Evolutionary conservation across 2,329 filamentous ascomycete genomes (phyloP).

Genomic region (Colletotrichum viniferum): DNA sequence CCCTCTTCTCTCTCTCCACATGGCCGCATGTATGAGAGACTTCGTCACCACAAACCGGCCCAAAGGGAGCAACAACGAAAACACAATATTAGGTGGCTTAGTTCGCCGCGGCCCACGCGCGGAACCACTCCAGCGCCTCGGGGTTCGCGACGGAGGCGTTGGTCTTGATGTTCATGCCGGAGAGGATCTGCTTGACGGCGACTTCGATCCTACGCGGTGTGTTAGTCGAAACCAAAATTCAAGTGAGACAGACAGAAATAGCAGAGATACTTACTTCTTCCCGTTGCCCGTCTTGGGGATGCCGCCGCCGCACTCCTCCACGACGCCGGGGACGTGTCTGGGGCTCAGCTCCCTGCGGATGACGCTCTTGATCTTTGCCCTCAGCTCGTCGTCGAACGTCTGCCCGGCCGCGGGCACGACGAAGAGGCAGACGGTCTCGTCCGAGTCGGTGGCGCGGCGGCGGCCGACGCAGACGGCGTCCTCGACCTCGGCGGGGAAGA

Average conservation of each 20-base stretch:
- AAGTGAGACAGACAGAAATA: neutral
- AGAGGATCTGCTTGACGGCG: conserved; percentile 94
- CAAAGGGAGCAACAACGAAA: neutral
- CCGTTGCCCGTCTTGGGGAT: conserved; percentile 94
- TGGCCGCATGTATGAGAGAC: neutral
- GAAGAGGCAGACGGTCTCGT: conserved; percentile 90
- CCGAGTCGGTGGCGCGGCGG: conserved; percentile 70
- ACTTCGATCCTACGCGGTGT: conserved; percentile 74
- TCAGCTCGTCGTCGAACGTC: conserved; percentile 64
- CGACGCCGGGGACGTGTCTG: conserved; percentile 83
- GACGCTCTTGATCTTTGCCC: conserved; percentile 65
- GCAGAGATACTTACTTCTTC: conserved; percentile 74
- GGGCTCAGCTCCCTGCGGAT: conserved; percentile 83
- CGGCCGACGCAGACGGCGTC: conserved; percentile 90
- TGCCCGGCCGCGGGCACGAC: conserved; percentile 72
- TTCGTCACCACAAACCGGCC: neutral
- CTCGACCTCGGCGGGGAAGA: conserved; percentile 78
- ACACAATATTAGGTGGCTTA: conserved; percentile 18
- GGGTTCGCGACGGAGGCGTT: conserved; percentile 94
- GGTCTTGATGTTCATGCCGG: conserved; percentile 83
- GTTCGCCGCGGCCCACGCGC: conserved; percentile 70
- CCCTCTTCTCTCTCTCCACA: neutral
- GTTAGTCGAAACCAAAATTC: neutral
- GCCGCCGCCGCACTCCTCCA: conserved; percentile 79
- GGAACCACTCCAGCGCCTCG: conserved; percentile 87